These are phyloP conservation scores for Ascochyta viciae-villosae DNA, from an alignment of 2,329 filamentous ascomycete genomes.

Conservation along the genomic window DNA sequence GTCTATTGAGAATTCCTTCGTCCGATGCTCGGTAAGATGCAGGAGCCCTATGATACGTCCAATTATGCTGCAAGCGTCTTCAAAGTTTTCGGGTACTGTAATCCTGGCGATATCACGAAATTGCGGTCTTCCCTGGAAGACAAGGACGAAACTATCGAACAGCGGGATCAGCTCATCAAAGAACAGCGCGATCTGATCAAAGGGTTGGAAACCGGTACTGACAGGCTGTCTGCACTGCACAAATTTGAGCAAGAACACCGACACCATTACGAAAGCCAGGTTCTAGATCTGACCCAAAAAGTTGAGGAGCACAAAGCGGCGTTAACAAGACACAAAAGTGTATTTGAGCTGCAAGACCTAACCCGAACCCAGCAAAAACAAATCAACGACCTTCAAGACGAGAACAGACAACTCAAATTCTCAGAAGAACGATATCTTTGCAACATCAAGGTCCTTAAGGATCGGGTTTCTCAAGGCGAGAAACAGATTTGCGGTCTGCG, in stretches of 20 bases:
- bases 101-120: neutral
- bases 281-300: neutral
- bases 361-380: neutral
- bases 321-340: neutral
- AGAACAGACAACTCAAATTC: neutral
- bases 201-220: neutral
- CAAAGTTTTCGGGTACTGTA: neutral
- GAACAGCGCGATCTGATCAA: neutral
- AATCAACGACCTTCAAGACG: neutral
- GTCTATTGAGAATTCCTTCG: neutral
- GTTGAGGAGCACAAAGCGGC: neutral
- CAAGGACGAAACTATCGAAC: neutral
- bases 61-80: neutral
- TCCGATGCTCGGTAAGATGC: neutral
- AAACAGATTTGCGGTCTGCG: neutral
- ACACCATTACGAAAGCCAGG: neutral
- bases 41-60: neutral
- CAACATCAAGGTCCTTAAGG: neutral
- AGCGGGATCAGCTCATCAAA: neutral
- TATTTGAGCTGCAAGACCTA: no score
- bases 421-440: neutral
- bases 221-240: neutral
- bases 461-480: neutral
- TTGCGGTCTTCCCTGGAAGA: neutral
- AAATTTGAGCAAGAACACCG: neutral